phyloP scores from a whole-genome alignment of 2,329 filamentous ascomycete genomes.

The Ceratocystis papillata region DNA sequence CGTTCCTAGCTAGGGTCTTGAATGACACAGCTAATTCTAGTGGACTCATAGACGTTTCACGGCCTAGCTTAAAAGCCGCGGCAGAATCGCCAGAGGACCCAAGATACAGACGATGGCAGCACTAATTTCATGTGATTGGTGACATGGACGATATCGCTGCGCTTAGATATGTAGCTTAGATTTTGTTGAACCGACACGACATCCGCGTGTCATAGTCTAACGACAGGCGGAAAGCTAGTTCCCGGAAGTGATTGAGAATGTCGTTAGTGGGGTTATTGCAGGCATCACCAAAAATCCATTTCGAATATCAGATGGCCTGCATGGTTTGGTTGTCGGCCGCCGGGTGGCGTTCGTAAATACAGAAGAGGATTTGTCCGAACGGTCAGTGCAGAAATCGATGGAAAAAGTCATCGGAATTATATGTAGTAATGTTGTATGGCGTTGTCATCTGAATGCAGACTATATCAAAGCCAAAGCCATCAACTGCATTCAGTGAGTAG shows the following conservation, averaged over 20 bases:
- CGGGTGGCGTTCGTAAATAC: neutral
- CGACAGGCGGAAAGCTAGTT: neutral
- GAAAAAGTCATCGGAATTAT: neutral
- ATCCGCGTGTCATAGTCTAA: neutral
- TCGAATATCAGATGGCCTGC: too few species aligned
- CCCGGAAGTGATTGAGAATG: neutral
- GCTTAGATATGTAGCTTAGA: neutral
- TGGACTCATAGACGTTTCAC: neutral
- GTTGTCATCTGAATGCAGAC: neutral
- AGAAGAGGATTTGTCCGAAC: neutral
- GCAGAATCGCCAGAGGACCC: neutral
- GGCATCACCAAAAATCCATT: neutral
- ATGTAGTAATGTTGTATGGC: neutral
- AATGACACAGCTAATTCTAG: neutral
- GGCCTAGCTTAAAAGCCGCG: neutral
- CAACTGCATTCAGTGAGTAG: neutral
- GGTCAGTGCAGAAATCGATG: neutral
- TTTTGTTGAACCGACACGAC: neutral
- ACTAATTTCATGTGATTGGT: neutral
- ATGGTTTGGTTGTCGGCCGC: neutral
- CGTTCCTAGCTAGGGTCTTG: neutral
- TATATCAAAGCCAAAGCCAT: neutral
- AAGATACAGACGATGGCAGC: neutral
- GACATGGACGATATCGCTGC: neutral
- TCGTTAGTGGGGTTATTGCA: neutral